A percentile compares a stretch with the other conserved stretches of the same genome.
Conservation (phyloP, 2,329 filamentous ascomycete genomes). For the Arachnopeziza araneosa region DNA sequence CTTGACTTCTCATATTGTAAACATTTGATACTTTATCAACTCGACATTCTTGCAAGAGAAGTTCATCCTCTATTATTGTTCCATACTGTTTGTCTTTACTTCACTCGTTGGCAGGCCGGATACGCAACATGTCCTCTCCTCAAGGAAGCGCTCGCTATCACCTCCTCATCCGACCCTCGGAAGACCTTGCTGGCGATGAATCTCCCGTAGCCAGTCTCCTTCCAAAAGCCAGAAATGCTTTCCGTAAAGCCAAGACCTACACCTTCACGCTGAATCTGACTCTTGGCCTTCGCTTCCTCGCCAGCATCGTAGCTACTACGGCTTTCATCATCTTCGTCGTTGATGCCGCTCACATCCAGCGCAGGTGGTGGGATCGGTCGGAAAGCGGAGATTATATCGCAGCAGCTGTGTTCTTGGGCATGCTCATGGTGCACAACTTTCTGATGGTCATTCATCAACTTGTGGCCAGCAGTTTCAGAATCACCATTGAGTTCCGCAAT, state of each 20-base stretch:
- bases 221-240: neutral
- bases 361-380: neutral
- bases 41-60: neutral
- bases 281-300: neutral
- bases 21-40: neutral
- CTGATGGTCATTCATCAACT: neutral
- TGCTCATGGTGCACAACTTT: neutral
- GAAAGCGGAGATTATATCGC: neutral
- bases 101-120: neutral
- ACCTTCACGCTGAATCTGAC: neutral
- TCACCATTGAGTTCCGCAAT: neutral
- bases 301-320: neutral
- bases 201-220: neutral
- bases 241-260: neutral
- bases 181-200: neutral
- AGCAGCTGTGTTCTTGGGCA: neutral
- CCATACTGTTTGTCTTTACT: neutral
- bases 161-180: neutral
- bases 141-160: neutral
- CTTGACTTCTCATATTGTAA: neutral
- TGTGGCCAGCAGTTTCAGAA: neutral
- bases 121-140: neutral
- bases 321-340: conserved; percentile 3
- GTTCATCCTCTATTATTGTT: neutral
- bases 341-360: neutral